A percentile compares a stretch with the other conserved stretches of the same genome.
phyloP scores from a whole-genome alignment of 192 early-diverging fungal genomes.

The Podila minutissima region DNA sequence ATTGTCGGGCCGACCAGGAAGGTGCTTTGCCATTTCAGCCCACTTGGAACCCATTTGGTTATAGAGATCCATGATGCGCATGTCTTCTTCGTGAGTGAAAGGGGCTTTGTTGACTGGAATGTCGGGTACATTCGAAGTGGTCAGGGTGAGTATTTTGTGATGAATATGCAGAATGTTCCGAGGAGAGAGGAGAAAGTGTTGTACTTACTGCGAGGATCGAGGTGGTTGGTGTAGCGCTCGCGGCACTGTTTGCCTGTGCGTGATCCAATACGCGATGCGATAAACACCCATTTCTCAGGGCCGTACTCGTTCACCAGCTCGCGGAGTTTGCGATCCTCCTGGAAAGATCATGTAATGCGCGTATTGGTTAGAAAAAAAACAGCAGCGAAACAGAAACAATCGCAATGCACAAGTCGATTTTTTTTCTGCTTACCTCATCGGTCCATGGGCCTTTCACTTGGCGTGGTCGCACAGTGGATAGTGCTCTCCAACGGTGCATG shows the following conservation, averaged over 20 bases:
- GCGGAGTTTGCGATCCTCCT: slow-evolving; percentile 41
- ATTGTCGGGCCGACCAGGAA: slow-evolving; percentile 44
- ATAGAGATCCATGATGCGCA: slow-evolving; percentile 43
- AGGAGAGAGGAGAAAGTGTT: not conserved
- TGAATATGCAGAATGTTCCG: not conserved
- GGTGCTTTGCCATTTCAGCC: slow-evolving; percentile 51
- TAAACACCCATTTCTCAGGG: slow-evolving; percentile 51
- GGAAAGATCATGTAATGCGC: too few species aligned
- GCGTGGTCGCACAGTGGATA: slow-evolving; percentile 19
- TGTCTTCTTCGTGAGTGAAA: slow-evolving; percentile 42
- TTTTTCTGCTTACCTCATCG: slow-evolving; percentile 24
- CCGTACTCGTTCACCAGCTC: slow-evolving; percentile 45
- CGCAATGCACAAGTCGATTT: too few species aligned
- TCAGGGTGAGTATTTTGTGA: not conserved
- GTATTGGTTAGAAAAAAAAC: too few species aligned
- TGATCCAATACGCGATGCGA: slow-evolving; percentile 43
- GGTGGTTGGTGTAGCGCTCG: slow-evolving; percentile 47
- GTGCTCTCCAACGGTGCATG: slow-evolving; percentile 36
- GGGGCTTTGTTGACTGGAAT: slow-evolving; percentile 45
- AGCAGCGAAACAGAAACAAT: too few species aligned
- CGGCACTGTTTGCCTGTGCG: slow-evolving; percentile 50
- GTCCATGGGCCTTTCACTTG: slow-evolving; percentile 52
- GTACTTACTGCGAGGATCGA: slow-evolving; percentile 38
- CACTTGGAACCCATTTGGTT: slow-evolving; percentile 38
- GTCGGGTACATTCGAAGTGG: not conserved